These are phyloP conservation scores for Nepenthes alata DNA, from an alignment of 179 eudicot genomes.

Conservation along the genomic window DNA sequence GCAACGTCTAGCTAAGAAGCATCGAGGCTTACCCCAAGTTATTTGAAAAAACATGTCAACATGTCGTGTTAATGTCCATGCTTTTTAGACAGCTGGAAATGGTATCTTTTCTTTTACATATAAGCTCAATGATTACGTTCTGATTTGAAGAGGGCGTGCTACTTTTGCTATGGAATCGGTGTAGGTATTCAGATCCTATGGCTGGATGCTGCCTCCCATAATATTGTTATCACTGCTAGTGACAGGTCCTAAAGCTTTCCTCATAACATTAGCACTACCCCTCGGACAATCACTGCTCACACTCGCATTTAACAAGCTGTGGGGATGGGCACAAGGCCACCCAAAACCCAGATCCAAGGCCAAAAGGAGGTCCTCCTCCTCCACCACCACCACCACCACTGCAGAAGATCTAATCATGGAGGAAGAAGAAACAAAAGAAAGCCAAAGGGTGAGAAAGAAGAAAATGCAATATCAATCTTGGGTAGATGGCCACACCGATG, in stretches of 20 bases:
- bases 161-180: conserved; percentile 16
- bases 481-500: conserved; percentile 18
- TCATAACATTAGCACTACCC: conserved; percentile 47
- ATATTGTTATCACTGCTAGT: conserved; percentile 42
- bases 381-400: conserved; percentile 2
- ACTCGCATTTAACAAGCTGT: conserved; percentile 38
- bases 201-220: conserved; percentile 53
- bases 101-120: no score
- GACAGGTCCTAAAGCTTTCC: conserved; percentile 75
- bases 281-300: conserved; percentile 41
- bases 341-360: conserved; percentile 15
- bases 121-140: neutral
- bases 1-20: no score
- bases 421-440: conserved; percentile 21
- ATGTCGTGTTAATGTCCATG: no score
- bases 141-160: neutral
- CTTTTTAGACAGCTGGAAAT: no score
- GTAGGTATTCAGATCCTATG: conserved; percentile 66
- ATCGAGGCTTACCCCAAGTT: no score
- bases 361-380: conserved; percentile 17
- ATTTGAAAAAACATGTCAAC: no score
- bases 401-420: conserved; percentile 9
- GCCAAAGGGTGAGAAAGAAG: conserved; percentile 7
- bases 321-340: conserved; percentile 13
- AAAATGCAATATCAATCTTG: conserved; percentile 26